Percentiles rank a stretch among this genome's conserved stretches.
Conservation (phyloP, 2,329 filamentous ascomycete species). For the Didymella sp. region DNA sequence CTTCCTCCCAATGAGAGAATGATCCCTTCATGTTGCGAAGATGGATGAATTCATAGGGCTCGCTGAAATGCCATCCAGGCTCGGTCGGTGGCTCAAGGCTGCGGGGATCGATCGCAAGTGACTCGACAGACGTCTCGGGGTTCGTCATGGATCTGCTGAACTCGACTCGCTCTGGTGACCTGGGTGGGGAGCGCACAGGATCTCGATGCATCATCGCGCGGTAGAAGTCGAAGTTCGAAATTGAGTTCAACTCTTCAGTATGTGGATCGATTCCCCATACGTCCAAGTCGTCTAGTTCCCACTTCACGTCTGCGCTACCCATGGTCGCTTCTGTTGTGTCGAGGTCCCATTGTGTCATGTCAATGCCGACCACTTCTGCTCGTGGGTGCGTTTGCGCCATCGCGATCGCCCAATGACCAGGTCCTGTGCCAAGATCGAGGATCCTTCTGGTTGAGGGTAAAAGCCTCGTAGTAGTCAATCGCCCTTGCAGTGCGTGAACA, state of each 20-base stretch:
- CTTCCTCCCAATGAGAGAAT: constrained; percentile 55
- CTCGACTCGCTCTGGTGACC: constrained; percentile 8
- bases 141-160: constrained; percentile 11
- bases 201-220: constrained; percentile 31
- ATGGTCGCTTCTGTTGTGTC: constrained; percentile 54
- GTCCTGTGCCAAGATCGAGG: constrained; percentile 56
- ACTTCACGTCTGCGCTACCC: constrained; percentile 36
- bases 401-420: constrained; percentile 59
- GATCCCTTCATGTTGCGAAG: constrained; percentile 57
- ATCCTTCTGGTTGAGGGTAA: constrained; percentile 38
- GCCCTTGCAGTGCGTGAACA: constrained; percentile 50
- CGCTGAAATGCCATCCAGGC: constrained; percentile 56
- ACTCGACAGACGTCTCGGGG: constrained; percentile 30
- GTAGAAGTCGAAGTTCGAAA: constrained; percentile 35
- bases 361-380: constrained; percentile 58
- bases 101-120: constrained; percentile 32
- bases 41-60: constrained; percentile 59
- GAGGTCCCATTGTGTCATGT: constrained; percentile 59
- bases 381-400: constrained; percentile 55
- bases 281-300: constrained; percentile 50
- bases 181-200: constrained; percentile 26
- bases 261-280: constrained; percentile 41
- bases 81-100: constrained; percentile 30
- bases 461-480: constrained; percentile 46
- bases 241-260: constrained; percentile 34